Percentiles rank a stretch among this genome's conserved stretches.
These are phyloP conservation scores for Pleodorina starrii DNA, from an alignment of 139 green algal genomes.

Conservation along the genomic window DNA sequence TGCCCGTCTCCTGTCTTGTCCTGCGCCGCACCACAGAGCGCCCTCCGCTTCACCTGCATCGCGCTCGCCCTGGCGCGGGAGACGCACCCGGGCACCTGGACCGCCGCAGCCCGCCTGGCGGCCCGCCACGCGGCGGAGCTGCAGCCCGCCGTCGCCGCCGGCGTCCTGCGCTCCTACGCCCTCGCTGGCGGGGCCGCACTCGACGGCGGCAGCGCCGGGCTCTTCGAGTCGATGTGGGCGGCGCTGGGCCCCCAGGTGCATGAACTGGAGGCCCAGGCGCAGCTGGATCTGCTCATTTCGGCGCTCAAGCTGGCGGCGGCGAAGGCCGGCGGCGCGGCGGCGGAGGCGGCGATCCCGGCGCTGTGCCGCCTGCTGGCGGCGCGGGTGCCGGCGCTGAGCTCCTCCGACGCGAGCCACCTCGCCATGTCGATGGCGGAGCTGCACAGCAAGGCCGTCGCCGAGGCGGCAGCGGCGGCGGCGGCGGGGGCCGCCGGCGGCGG, in stretches of 20 bases:
- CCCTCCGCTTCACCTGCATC: constrained; percentile 7
- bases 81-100: constrained; percentile 1
- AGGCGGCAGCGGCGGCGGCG: neutral
- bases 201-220: constrained; percentile 5
- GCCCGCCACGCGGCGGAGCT: constrained; percentile 43
- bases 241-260: neutral
- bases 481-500: neutral
- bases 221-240: constrained; percentile 13
- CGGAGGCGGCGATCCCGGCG: neutral
- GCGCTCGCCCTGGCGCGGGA: neutral
- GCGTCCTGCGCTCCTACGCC: constrained; percentile 15
- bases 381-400: neutral
- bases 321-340: neutral
- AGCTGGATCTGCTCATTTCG: neutral
- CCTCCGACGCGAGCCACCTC: neutral
- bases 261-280: neutral
- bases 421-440: neutral
- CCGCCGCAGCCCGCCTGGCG: constrained; percentile 8
- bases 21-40: neutral
- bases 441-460: neutral
- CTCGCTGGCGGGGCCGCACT: neutral
- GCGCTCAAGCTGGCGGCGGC: neutral
- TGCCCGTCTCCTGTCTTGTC: neutral
- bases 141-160: constrained; percentile 21
- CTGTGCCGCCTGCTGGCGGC: neutral